Percentiles rank a stretch among this genome's conserved stretches.
Conservation (phyloP, 2,329 filamentous ascomycete species). For the Colletotrichum camelliae region DNA sequence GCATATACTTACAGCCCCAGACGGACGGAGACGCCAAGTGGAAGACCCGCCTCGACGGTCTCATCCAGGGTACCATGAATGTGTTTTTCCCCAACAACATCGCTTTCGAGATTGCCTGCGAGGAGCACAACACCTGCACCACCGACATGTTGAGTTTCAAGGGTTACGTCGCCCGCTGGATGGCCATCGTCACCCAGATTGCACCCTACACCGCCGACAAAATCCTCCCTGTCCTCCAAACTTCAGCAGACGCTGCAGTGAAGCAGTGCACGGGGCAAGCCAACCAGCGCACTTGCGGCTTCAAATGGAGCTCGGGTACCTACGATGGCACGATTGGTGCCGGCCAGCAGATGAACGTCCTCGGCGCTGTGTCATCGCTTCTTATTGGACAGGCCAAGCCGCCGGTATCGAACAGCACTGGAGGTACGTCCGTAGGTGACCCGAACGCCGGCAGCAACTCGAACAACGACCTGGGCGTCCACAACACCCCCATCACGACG, state of each 20-base stretch:
- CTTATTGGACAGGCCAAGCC: constrained; percentile 46
- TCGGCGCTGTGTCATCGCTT: constrained; percentile 60
- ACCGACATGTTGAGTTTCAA: constrained; percentile 70
- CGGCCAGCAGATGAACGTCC: constrained; percentile 65
- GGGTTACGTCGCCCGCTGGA: constrained; percentile 63
- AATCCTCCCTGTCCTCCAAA: constrained; percentile 57
- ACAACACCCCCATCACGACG: constrained; percentile 41
- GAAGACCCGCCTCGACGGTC: constrained; percentile 51
- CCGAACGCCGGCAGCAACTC: constrained; percentile 45
- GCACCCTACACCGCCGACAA: constrained; percentile 56
- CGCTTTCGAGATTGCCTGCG: constrained; percentile 67
- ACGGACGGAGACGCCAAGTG: constrained; percentile 56
- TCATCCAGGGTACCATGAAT: constrained; percentile 40
- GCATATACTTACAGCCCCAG: constrained; percentile 30
- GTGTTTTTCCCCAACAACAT: constrained; percentile 61
- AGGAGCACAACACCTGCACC: constrained; percentile 59
- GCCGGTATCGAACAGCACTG: constrained; percentile 52
- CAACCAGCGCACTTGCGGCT: constrained; percentile 55
- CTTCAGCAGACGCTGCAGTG: constrained; percentile 59
- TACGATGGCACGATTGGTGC: constrained; percentile 63
- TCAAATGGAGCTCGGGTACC: constrained; percentile 55
- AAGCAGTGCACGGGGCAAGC: constrained; percentile 59
- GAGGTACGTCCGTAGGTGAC: constrained; percentile 54
- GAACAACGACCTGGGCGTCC: constrained; percentile 34
- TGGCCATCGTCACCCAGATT: constrained; percentile 57